Evolutionary conservation across 164 flowering plant genomes (phyloP).

Genomic region (Malania oleifera): DNA sequence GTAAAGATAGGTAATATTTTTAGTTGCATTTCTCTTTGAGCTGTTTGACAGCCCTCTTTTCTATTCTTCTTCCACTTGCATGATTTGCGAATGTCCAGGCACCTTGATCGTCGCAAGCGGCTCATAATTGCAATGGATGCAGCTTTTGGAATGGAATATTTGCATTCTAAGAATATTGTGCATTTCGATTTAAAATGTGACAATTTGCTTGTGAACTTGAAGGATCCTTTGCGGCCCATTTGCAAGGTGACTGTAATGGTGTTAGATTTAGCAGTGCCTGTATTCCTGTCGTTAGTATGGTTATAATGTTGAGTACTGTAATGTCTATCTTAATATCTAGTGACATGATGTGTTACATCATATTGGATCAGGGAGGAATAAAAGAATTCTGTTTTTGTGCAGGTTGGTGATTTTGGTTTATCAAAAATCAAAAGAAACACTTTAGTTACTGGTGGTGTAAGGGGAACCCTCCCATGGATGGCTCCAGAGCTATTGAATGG

Average conservation of each 20-base stretch:
- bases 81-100: conserved; percentile 33
- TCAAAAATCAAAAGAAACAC: conserved; percentile 96
- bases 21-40: neutral
- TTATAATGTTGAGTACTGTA: neutral
- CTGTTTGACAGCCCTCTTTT: neutral
- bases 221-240: conserved; percentile 80
- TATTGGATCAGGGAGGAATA: neutral
- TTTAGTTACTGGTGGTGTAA: conserved; percentile 97
- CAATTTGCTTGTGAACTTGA: conserved; percentile 86
- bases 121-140: conserved; percentile 96
- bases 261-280: neutral
- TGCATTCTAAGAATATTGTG: conserved; percentile 89
- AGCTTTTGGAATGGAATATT: conserved; percentile 97
- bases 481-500: conserved; percentile 95
- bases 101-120: conserved; percentile 82
- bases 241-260: conserved; percentile 59
- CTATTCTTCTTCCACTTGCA: conserved; percentile 1
- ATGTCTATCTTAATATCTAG: neutral
- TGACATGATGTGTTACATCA: neutral
- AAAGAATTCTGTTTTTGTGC: conserved; percentile 8
- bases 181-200: conserved; percentile 97
- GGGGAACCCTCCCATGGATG: conserved; percentile 99
- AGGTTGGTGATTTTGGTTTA: conserved; percentile 98
- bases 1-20: conserved; percentile 69
- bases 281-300: neutral